Evolutionary conservation across 2,329 filamentous ascomycete species (phyloP).

Genomic region (Ceratocystis ficicola): DNA sequence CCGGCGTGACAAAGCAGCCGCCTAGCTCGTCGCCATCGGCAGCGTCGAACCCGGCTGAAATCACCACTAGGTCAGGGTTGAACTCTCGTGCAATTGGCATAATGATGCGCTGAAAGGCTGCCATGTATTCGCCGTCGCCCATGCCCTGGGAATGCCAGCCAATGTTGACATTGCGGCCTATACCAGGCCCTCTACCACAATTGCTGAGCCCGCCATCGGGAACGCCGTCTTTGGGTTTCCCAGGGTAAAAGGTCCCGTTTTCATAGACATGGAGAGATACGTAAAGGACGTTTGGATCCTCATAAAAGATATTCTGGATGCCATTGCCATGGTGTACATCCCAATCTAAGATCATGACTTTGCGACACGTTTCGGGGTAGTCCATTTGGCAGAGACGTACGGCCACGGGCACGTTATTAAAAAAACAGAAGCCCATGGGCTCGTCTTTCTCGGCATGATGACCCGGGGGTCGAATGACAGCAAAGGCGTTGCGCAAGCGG

Average conservation of each 20-base stretch:
- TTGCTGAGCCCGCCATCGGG: constrained; percentile 51
- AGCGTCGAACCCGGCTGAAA: constrained; percentile 92
- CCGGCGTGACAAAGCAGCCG: constrained; percentile 79
- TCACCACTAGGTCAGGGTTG: constrained; percentile 83
- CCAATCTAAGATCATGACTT: constrained; percentile 90
- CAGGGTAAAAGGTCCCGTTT: constrained; percentile 76
- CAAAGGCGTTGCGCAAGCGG: constrained; percentile 85
- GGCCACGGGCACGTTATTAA: constrained; percentile 94
- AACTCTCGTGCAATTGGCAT: constrained; percentile 96
- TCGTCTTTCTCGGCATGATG: constrained; percentile 83
- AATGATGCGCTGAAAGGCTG: constrained; percentile 86
- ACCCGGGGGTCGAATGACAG: constrained; percentile 85
- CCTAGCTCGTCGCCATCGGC: constrained; percentile 87
- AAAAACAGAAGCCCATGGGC: constrained; percentile 90
- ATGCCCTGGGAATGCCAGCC: constrained; percentile 62
- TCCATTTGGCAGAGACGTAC: constrained; percentile 75
- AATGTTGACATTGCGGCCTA: constrained; percentile 55
- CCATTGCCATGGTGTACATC: constrained; percentile 76
- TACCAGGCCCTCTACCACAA: constrained; percentile 42
- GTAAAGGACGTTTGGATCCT: constrained; percentile 89
- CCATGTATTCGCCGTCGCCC: constrained; percentile 94
- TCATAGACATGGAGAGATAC: constrained; percentile 87
- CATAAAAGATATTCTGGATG: constrained; percentile 90
- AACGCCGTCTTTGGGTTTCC: constrained; percentile 45
- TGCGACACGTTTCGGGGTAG: constrained; percentile 69